A percentile compares a stretch with the other conserved stretches of the same genome.
These are phyloP conservation scores for Fusarium sp. DNA, from an alignment of 2,329 filamentous ascomycete genomes.

Conservation along the genomic window DNA sequence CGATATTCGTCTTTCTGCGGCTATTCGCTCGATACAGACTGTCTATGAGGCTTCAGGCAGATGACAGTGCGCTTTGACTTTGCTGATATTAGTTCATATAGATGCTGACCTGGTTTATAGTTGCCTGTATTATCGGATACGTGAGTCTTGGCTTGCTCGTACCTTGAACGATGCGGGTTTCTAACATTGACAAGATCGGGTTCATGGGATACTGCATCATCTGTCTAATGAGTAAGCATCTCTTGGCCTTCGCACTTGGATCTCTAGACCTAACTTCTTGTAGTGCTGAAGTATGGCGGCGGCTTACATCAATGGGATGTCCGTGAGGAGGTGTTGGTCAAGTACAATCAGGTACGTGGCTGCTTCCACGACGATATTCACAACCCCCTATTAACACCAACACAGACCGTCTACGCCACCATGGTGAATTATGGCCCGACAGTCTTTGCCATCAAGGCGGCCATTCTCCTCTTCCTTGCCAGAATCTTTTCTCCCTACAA, in stretches of 20 bases:
- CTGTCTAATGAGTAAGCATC: constrained; percentile 15
- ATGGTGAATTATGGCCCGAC: constrained; percentile 34
- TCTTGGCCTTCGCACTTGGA: rapidly evolving
- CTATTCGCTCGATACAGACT: constrained; percentile 24
- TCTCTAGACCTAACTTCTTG: rapidly evolving
- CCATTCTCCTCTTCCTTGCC: constrained; percentile 27
- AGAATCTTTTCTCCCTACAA: constrained; percentile 24
- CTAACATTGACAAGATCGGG: constrained; percentile 11
- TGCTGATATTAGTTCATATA: rapidly evolving
- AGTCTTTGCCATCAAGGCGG: constrained; percentile 28
- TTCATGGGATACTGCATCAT: constrained; percentile 31
- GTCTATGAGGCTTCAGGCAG: constrained; percentile 16
- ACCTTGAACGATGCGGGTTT: neutral
- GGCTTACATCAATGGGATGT: constrained; percentile 32
- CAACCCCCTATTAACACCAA: neutral
- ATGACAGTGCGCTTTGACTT: constrained; percentile 10
- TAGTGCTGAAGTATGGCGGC: constrained; percentile 25
- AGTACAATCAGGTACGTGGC: constrained; percentile 13
- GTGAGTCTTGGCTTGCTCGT: neutral
- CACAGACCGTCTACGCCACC: constrained; percentile 24
- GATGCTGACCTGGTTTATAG: neutral
- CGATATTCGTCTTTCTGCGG: constrained; percentile 15
- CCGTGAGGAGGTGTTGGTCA: constrained; percentile 11
- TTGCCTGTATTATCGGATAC: constrained; percentile 28
- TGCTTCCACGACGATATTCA: neutral